A percentile compares a stretch with the other conserved stretches of the same genome.
Conservation (phyloP, 331 rosid genomes). For the Ulmus americana region DNA sequence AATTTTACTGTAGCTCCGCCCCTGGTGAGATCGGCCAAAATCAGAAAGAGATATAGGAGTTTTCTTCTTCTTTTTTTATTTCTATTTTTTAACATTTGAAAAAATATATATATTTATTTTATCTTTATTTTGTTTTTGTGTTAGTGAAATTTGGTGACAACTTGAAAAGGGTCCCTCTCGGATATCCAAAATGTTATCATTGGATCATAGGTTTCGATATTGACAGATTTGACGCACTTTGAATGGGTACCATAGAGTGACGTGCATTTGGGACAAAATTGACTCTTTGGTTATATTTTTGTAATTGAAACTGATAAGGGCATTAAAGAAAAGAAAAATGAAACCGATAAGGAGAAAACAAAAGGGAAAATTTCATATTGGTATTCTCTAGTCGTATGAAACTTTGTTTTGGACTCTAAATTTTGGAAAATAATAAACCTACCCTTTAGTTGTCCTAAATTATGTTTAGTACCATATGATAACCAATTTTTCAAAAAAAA, state of each 20-base stretch:
- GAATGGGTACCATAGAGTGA: conserved; percentile 17
- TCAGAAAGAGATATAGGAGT: conserved; percentile 13
- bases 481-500: no score
- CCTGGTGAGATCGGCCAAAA: conserved; percentile 23
- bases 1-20: no score
- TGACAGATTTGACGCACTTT: conserved; percentile 26
- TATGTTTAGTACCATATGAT: no score
- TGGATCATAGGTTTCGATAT: conserved; percentile 18
- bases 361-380: no score
- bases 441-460: no score
- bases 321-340: no score
- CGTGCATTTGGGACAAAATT: background rate
- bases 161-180: background rate
- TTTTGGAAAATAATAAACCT: no score
- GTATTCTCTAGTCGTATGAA: no score
- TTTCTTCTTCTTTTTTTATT: conserved; percentile 3
- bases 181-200: conserved; percentile 1
- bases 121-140: background rate
- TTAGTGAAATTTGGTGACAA: background rate
- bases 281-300: background rate
- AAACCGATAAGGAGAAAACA: no score
- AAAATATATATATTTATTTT: background rate
- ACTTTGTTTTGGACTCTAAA: no score
- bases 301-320: no score
- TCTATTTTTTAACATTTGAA: background rate